Percentiles rank a stretch among this genome's conserved stretches.
These are phyloP conservation scores for Neotropicomus parvogracilis DNA, from an alignment of 1,284 basidiomycete species.

Conservation along the genomic window DNA sequence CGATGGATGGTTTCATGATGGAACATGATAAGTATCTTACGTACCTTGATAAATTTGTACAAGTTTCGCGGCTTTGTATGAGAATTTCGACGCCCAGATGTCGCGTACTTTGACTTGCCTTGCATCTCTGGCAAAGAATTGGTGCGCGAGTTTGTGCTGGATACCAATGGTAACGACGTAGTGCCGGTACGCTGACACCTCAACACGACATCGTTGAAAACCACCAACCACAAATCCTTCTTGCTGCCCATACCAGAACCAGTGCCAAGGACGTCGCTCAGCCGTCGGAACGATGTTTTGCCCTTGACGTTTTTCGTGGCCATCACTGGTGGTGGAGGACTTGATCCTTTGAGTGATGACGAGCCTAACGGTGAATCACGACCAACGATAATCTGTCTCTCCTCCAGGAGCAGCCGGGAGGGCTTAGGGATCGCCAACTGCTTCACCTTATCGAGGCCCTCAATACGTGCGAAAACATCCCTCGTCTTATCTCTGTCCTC, in stretches of 20 bases:
- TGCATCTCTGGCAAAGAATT: constrained; percentile 77
- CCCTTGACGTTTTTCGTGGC: constrained; percentile 61
- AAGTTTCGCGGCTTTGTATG: constrained; percentile 82
- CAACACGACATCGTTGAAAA: constrained; percentile 93
- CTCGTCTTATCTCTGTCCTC: constrained; percentile 93
- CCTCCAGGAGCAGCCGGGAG: constrained; percentile 82
- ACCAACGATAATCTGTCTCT: constrained; percentile 52
- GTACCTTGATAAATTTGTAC: constrained; percentile 83
- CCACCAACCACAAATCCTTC: constrained; percentile 90
- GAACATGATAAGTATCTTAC: constrained; percentile 10
- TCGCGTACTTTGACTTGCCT: constrained; percentile 77
- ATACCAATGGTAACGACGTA: constrained; percentile 81
- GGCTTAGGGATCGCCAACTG: constrained; percentile 86
- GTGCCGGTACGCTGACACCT: constrained; percentile 88
- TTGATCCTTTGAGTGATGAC: constrained; percentile 40
- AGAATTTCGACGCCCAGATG: constrained; percentile 66
- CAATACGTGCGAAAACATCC: constrained; percentile 93
- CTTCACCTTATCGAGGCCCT: constrained; percentile 88
- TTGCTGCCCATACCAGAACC: constrained; percentile 62
- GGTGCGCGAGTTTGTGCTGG: constrained; percentile 63
- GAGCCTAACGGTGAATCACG: constrained; percentile 26
- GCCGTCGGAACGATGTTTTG: constrained; percentile 78
- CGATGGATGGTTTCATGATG: constrained; percentile 1
- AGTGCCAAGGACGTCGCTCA: constrained; percentile 73
- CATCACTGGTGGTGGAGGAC: constrained; percentile 54